phyloP scores from a whole-genome alignment of 805 yeast genomes.

The Schwanniomyces yamadae region DNA sequence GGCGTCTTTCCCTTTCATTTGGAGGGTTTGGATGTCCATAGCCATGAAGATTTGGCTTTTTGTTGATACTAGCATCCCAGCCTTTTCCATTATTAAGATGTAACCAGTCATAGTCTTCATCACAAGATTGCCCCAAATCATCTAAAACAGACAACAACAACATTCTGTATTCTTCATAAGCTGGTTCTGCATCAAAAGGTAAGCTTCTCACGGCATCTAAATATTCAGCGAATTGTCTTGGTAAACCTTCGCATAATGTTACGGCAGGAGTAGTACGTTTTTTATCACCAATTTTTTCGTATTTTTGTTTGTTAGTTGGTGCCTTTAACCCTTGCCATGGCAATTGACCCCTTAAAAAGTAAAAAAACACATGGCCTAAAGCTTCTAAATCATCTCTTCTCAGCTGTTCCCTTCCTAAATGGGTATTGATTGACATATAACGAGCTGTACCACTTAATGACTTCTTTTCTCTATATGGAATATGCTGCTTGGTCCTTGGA shows the following conservation, averaged over 20 bases:
- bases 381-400: slow-evolving; percentile 83
- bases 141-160: slow-evolving; percentile 59
- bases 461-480: slow-evolving; percentile 78
- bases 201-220: slow-evolving; percentile 64
- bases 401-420: slow-evolving; percentile 79
- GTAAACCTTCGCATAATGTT: slow-evolving; percentile 63
- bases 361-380: slow-evolving; percentile 78
- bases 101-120: slow-evolving; percentile 80
- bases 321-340: slow-evolving; percentile 94
- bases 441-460: slow-evolving; percentile 83
- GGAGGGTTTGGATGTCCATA: slow-evolving; percentile 72
- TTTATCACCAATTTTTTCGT: slow-evolving; percentile 81
- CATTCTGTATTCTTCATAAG: slow-evolving; percentile 64
- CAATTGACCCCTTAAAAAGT: slow-evolving; percentile 72
- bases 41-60: slow-evolving; percentile 78
- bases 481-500: slow-evolving; percentile 75
- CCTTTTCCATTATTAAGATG: slow-evolving; percentile 76
- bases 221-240: slow-evolving; percentile 73
- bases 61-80: slow-evolving; percentile 74
- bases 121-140: slow-evolving; percentile 58
- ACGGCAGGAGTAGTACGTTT: slow-evolving; percentile 67
- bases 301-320: slow-evolving; percentile 78
- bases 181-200: slow-evolving; percentile 78
- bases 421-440: slow-evolving; percentile 87
- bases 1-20: slow-evolving; percentile 46